phyloP scores from a whole-genome alignment of 2,329 filamentous ascomycete genomes.

The Cercospora sp. region DNA sequence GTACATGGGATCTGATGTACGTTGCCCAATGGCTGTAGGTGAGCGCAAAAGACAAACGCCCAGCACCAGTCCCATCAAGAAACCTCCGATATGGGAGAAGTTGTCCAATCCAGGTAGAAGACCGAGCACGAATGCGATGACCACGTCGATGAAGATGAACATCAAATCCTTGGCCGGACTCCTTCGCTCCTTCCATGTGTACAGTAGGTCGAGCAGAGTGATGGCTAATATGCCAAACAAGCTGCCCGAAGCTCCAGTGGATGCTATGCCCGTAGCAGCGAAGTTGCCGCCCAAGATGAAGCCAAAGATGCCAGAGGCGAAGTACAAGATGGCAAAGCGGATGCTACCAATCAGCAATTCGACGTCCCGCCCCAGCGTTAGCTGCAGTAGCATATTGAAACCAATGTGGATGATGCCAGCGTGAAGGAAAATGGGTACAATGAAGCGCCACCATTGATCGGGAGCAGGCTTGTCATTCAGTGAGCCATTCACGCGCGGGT shows the following conservation, averaged over 20 bases:
- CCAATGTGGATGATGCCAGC: conserved; percentile 91
- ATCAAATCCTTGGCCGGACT: conserved; percentile 80
- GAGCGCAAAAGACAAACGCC: conserved; percentile 88
- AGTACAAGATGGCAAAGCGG: conserved; percentile 85
- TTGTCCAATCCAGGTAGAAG: conserved; percentile 92
- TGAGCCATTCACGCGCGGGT: conserved; percentile 55
- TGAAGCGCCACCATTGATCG: conserved; percentile 97
- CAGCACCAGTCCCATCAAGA: conserved; percentile 84
- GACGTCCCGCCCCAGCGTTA: conserved; percentile 89
- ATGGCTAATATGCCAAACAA: conserved; percentile 92
- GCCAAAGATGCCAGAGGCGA: conserved; percentile 89
- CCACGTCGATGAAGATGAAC: conserved; percentile 81
- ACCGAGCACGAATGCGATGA: conserved; percentile 88
- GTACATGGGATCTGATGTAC: conserved; percentile 29
- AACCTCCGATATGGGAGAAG: conserved; percentile 95
- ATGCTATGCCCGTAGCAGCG: conserved; percentile 75
- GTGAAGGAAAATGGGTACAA: conserved; percentile 92
- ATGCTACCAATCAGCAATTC: conserved; percentile 85
- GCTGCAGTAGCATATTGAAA: conserved; percentile 90
- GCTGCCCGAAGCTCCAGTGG: conserved; percentile 81
- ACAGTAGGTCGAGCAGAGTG: conserved; percentile 83
- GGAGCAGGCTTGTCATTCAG: conserved; percentile 64
- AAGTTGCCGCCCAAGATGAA: conserved; percentile 95
- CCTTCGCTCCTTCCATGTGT: conserved; percentile 80
- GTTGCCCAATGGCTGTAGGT: conserved; percentile 60